phyloP scores from a whole-genome alignment of 116 monocot species.

The Dioscorea cayenensis region DNA sequence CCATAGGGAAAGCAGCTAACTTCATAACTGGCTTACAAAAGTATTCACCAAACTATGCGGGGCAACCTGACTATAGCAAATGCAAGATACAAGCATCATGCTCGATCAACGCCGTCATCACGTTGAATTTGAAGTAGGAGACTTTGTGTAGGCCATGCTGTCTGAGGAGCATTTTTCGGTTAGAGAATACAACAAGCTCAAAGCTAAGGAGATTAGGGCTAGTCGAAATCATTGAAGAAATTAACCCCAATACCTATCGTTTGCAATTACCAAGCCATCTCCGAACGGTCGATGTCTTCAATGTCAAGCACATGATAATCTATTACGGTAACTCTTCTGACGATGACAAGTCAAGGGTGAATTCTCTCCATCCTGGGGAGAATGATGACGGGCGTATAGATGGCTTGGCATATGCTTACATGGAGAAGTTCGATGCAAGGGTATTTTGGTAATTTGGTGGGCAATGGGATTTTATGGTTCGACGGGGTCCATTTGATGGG shows the following conservation, averaged over 20 bases:
- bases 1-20: not conserved
- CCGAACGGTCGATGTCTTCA: constrained; percentile 2
- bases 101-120: not conserved
- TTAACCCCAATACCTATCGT: constrained; percentile 5
- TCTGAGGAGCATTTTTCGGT: not conserved
- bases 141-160: not conserved
- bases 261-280: not conserved
- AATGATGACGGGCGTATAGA: too few relatives aligned
- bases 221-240: constrained; percentile 2
- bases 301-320: constrained; percentile 2
- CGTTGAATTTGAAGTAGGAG: not conserved
- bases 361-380: too few relatives aligned
- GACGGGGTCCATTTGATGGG: too few relatives aligned
- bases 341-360: not conserved
- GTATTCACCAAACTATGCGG: too few relatives aligned
- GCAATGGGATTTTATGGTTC: too few relatives aligned
- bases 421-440: too few relatives aligned
- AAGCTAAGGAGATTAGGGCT: too few relatives aligned
- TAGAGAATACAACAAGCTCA: too few relatives aligned
- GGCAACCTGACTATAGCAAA: too few relatives aligned
- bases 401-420: too few relatives aligned
- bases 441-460: too few relatives aligned
- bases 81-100: too few relatives aligned
- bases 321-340: not conserved
- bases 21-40: not conserved